Percentiles rank a stretch among this genome's conserved stretches.
phyloP scores from a whole-genome alignment of 2,329 filamentous ascomycete genomes.

The Incumbomyces delicatus region DNA sequence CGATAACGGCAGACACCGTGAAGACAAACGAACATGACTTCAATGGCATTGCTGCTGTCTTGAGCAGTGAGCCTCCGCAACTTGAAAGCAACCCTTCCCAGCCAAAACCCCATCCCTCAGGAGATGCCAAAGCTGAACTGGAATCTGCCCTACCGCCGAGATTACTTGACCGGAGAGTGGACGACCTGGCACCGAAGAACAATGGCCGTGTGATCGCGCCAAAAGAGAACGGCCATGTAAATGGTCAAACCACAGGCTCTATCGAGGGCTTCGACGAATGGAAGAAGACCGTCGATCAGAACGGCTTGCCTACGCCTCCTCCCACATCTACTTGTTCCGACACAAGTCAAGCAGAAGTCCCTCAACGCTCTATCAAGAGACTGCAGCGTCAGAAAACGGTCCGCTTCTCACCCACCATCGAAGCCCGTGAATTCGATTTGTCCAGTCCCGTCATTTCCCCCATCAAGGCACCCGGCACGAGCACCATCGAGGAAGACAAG shows the following conservation, averaged over 20 bases:
- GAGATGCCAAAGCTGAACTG: background rate
- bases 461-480: constrained; percentile 17
- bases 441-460: constrained; percentile 21
- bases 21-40: constrained; percentile 18
- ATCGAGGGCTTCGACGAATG: constrained; percentile 19
- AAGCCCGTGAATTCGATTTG: constrained; percentile 50
- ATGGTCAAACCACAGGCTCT: constrained; percentile 5
- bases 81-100: background rate
- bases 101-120: background rate
- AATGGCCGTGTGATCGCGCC: background rate
- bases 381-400: constrained; percentile 48
- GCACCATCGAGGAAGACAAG: constrained; percentile 9
- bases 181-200: constrained; percentile 11
- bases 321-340: constrained; percentile 20
- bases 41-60: constrained; percentile 17
- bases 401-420: constrained; percentile 58
- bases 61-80: constrained; percentile 13
- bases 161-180: background rate
- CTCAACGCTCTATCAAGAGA: constrained; percentile 9
- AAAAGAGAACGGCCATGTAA: constrained; percentile 8
- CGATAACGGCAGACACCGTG: constrained; percentile 6
- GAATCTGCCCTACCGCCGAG: background rate
- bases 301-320: constrained; percentile 21
- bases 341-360: constrained; percentile 13
- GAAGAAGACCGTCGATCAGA: constrained; percentile 18